phyloP scores from a whole-genome alignment of 768 basidiomycete species.

The Pholiota conissans region DNA sequence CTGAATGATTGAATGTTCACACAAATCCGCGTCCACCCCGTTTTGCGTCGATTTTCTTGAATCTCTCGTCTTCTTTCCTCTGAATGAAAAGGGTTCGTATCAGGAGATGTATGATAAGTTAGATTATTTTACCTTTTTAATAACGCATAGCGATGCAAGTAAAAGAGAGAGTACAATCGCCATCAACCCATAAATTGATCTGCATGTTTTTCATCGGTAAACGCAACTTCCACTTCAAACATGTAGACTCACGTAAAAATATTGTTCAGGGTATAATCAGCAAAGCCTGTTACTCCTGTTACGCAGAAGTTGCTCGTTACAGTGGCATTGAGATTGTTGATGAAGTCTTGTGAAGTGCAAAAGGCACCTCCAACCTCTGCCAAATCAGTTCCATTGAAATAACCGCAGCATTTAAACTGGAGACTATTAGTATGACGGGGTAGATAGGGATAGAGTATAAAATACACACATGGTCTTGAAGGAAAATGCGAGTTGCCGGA shows the following conservation, averaged over 20 bases:
- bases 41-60: constrained; percentile 88
- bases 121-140: constrained; percentile 79
- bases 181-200: constrained; percentile 77
- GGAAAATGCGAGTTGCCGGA: constrained; percentile 43
- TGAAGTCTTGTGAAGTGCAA: constrained; percentile 48
- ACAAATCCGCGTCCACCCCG: constrained; percentile 87
- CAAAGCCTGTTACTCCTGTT: constrained; percentile 61
- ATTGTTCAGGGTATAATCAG: constrained; percentile 75
- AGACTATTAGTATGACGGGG: neutral
- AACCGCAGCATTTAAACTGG: constrained; percentile 87
- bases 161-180: constrained; percentile 74
- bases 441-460: neutral
- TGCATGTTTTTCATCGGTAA: neutral
- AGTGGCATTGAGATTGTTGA: constrained; percentile 38
- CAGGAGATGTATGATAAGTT: too few relatives aligned
- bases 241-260: constrained; percentile 71
- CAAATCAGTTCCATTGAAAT: constrained; percentile 65
- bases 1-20: constrained; percentile 27
- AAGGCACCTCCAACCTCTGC: constrained; percentile 62
- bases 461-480: constrained; percentile 72
- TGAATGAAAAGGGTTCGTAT: too few relatives aligned
- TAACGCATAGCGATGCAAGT: constrained; percentile 81
- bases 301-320: constrained; percentile 65
- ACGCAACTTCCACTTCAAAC: neutral
- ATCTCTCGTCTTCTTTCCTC: constrained; percentile 80